phyloP scores from a whole-genome alignment of 2,329 filamentous ascomycete species.

The Alternaria gaisen region DNA sequence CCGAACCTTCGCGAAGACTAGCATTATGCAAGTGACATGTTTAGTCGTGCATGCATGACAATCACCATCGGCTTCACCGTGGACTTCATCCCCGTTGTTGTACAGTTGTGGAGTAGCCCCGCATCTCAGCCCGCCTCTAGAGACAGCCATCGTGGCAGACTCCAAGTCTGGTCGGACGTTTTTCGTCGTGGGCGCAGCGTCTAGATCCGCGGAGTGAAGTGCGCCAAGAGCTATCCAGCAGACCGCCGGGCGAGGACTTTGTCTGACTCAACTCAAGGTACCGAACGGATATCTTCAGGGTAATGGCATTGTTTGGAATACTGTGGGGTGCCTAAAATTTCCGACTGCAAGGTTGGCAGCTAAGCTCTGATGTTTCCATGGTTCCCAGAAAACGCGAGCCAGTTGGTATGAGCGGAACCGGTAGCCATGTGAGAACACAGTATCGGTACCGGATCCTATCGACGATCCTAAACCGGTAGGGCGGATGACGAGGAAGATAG shows the following conservation, averaged over 20 bases:
- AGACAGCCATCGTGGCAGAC: conserved; percentile 11
- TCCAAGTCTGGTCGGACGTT: conserved; percentile 7
- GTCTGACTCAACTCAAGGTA: neutral
- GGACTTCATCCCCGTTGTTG: neutral
- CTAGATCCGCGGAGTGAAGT: conserved; percentile 1
- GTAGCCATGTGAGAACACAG: conserved; percentile 10
- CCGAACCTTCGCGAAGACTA: conserved; percentile 8
- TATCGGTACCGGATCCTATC: conserved; percentile 1
- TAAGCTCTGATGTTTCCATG: conserved; percentile 5
- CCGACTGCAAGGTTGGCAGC: neutral
- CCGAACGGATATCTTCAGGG: neutral
- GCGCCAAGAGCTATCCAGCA: conserved; percentile 2
- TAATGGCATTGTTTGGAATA: neutral
- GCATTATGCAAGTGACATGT: conserved; percentile 11
- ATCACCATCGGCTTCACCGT: conserved; percentile 5
- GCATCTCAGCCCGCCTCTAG: conserved; percentile 14
- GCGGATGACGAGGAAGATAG: conserved; percentile 9
- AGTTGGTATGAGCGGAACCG: conserved; percentile 8
- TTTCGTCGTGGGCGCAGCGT: conserved; percentile 5
- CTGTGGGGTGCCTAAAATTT: neutral
- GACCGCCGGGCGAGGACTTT: conserved; percentile 1
- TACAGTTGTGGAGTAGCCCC: conserved; percentile 11
- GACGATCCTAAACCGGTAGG: conserved; percentile 10
- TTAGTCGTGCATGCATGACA: conserved; percentile 6
- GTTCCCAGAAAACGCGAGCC: neutral